A percentile compares a stretch with the other conserved stretches of the same genome.
Conservation (phyloP, 495 filamentous ascomycete genomes). For the Aspergillus kassunensis region DNA sequence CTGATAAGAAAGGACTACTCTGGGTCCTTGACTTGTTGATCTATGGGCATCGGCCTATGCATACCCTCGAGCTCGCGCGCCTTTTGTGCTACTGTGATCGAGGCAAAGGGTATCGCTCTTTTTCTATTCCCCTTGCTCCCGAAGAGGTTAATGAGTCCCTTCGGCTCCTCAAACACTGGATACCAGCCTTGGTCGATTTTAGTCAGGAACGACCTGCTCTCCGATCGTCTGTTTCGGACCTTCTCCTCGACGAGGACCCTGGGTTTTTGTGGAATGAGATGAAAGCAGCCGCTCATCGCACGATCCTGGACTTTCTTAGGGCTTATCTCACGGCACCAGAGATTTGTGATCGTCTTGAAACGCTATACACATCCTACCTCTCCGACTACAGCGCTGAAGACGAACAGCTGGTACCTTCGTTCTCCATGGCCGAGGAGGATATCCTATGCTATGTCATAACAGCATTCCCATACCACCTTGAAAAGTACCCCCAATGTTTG, state of each 20-base stretch:
- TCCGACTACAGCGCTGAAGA: not conserved
- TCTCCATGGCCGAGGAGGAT: not conserved
- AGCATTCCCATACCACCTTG: not conserved
- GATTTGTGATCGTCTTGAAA: not conserved
- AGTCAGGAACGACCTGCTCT: not conserved
- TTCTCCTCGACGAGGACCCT: not conserved
- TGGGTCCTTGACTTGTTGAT: not conserved
- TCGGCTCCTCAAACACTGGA: not conserved
- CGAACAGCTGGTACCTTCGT: not conserved
- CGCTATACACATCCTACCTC: too few species aligned
- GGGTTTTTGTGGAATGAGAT: not conserved
- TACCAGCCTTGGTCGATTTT: not conserved
- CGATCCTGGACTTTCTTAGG: not conserved
- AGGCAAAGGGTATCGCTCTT: not conserved
- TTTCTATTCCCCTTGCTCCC: not conserved
- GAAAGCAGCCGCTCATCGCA: not conserved
- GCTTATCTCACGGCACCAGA: not conserved
- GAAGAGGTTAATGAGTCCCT: not conserved
- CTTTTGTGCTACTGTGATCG: not conserved
- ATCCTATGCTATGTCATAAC: not conserved
- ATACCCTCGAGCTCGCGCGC: not conserved
- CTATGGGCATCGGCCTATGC: not conserved
- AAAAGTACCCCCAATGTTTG: not conserved
- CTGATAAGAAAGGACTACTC: not conserved
- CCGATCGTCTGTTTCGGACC: not conserved